Percentiles rank a stretch among this genome's conserved stretches.
These are phyloP conservation scores for Calonectria pseudoreteaudii DNA, from an alignment of 2,329 filamentous ascomycete genomes.

Conservation along the genomic window DNA sequence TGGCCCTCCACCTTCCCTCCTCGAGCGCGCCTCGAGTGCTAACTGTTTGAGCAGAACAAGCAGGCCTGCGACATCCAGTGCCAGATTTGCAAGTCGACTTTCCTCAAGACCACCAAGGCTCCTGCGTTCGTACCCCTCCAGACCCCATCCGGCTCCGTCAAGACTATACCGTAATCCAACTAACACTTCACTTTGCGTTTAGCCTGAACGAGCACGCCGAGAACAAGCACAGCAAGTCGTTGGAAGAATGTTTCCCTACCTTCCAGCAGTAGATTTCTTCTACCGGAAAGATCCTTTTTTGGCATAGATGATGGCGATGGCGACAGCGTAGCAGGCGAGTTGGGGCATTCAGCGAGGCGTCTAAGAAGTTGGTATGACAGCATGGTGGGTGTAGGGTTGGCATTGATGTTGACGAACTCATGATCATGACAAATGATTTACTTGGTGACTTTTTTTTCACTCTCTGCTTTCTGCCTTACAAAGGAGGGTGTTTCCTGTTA, in stretches of 20 bases:
- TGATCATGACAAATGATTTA: slow-evolving; percentile 21
- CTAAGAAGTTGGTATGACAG: background rate
- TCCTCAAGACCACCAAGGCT: slow-evolving; percentile 81
- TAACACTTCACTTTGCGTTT: slow-evolving; percentile 21
- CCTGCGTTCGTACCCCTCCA: slow-evolving; percentile 67
- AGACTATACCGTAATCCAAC: background rate
- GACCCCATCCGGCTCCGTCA: background rate
- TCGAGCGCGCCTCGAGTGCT: slow-evolving; percentile 20
- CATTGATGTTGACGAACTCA: slow-evolving; percentile 17
- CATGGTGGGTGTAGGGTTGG: slow-evolving; percentile 11
- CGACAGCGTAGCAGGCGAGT: slow-evolving; percentile 22
- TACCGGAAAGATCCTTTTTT: background rate
- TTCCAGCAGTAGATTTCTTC: slow-evolving; percentile 45
- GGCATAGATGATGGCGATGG: slow-evolving; percentile 5
- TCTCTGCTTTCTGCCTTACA: slow-evolving; percentile 18
- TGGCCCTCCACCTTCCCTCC: background rate
- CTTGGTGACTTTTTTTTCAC: slow-evolving; percentile 16
- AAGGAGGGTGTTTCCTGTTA: slow-evolving; percentile 7
- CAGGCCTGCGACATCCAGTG: slow-evolving; percentile 83
- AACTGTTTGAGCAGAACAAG: slow-evolving; percentile 66
- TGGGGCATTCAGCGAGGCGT: slow-evolving; percentile 25
- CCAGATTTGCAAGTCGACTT: slow-evolving; percentile 80
- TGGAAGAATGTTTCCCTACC: slow-evolving; percentile 77
- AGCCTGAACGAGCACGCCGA: slow-evolving; percentile 77
- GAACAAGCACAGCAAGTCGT: slow-evolving; percentile 82